phyloP scores from a whole-genome alignment of 176 grass and related monocot species.

The Rhynchospora tenuis region DNA sequence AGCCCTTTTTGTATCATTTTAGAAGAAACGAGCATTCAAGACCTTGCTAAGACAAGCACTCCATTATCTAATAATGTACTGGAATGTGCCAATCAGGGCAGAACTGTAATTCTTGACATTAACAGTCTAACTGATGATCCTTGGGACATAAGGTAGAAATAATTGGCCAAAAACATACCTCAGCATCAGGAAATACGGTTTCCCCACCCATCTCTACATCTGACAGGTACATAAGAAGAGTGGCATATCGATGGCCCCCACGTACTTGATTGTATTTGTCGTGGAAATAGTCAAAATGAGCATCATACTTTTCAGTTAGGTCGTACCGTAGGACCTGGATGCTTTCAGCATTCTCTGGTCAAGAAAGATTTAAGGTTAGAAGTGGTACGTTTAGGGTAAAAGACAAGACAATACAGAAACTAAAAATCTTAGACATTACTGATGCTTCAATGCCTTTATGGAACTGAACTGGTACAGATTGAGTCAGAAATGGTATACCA shows the following conservation, averaged over 20 bases:
- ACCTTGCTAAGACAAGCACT: neutral
- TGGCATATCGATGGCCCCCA: conserved; percentile 73
- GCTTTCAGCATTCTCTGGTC: conserved; percentile 57
- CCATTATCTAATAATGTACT: neutral
- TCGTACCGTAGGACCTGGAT: conserved; percentile 67
- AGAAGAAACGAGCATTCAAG: neutral
- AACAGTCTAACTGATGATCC: neutral
- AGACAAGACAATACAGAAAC: neutral
- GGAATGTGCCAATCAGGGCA: neutral
- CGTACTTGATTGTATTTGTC: conserved; percentile 48
- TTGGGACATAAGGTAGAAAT: neutral
- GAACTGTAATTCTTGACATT: neutral
- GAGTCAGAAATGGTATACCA: neutral
- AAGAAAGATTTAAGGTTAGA: neutral
- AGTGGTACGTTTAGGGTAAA: neutral
- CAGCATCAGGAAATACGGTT: conserved; percentile 69
- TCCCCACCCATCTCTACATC: conserved; percentile 69
- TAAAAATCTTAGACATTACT: neutral
- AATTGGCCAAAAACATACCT: conserved; percentile 19
- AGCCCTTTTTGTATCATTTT: neutral
- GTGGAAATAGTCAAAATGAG: conserved; percentile 71
- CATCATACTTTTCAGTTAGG: conserved; percentile 61
- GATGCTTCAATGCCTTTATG: neutral
- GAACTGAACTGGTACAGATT: neutral
- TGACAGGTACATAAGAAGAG: conserved; percentile 79